These are phyloP conservation scores for Abrus precatorius DNA, from an alignment of 306 rosid species.

Conservation along the genomic window DNA sequence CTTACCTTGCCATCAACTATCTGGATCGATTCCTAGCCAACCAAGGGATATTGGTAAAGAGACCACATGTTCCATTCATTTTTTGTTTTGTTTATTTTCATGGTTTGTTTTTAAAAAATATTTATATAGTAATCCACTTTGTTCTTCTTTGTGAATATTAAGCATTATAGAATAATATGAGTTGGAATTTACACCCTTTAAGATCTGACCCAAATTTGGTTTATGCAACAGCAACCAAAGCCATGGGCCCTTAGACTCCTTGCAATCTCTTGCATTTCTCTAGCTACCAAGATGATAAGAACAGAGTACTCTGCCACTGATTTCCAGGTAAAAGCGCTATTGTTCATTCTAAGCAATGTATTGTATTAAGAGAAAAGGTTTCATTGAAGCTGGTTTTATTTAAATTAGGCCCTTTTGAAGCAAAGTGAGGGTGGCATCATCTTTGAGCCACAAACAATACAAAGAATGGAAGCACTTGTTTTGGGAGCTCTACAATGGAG, in stretches of 20 bases:
- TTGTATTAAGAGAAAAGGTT: background rate
- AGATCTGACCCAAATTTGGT: conserved; percentile 51
- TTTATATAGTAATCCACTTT: background rate
- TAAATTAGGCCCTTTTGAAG: conserved; percentile 12
- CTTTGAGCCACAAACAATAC: conserved; percentile 70
- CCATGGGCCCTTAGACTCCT: conserved; percentile 78
- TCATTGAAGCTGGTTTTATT: background rate
- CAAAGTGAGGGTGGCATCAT: conserved; percentile 69
- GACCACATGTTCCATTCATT: background rate
- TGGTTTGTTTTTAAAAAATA: too few species aligned
- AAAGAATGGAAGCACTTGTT: conserved; percentile 75
- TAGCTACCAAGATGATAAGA: conserved; percentile 79
- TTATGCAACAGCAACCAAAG: conserved; percentile 70
- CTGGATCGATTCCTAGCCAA: conserved; percentile 84
- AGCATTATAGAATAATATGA: background rate
- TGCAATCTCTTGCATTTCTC: conserved; percentile 76
- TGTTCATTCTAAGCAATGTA: background rate
- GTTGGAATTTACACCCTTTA: conserved; percentile 17
- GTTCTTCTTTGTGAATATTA: background rate
- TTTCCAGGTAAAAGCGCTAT: conserved; percentile 58
- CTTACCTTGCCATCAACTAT: conserved; percentile 86
- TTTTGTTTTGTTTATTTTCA: background rate
- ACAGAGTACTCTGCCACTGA: conserved; percentile 56
- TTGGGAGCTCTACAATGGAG: conserved; percentile 86
- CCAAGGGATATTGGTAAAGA: conserved; percentile 72